phyloP scores from a whole-genome alignment of 2,329 filamentous ascomycete genomes.

The Colletotrichum cereale region DNA sequence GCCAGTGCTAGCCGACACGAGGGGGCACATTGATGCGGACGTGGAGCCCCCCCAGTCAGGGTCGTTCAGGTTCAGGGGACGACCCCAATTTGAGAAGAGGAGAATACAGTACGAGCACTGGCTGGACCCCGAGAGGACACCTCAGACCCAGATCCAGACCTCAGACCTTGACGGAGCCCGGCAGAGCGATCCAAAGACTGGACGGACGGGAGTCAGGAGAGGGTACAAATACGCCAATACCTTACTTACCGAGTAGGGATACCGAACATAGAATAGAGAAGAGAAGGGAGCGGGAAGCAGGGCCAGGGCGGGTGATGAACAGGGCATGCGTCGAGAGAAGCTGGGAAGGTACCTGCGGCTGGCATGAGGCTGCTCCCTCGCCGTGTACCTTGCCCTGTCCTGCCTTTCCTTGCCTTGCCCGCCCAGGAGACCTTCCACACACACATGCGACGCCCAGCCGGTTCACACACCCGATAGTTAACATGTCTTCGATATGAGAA shows the following conservation, averaged over 20 bases:
- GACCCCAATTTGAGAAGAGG: constrained; percentile 22
- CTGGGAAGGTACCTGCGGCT: constrained; percentile 6
- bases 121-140: constrained; percentile 19
- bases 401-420: constrained; percentile 8
- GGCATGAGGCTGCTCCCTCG: background rate
- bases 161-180: background rate
- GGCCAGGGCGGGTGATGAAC: constrained; percentile 6
- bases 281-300: constrained; percentile 13
- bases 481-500: constrained; percentile 9
- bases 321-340: background rate
- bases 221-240: background rate
- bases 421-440: background rate
- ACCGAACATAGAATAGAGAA: background rate
- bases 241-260: background rate
- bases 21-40: constrained; percentile 17
- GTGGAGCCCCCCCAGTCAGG: constrained; percentile 19
- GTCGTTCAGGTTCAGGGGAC: constrained; percentile 36
- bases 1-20: constrained; percentile 14
- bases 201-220: background rate
- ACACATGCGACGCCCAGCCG: constrained; percentile 17
- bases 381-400: background rate
- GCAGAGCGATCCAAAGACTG: background rate
- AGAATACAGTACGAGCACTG: constrained; percentile 30
- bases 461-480: constrained; percentile 9
- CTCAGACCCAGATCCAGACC: background rate